phyloP scores from a whole-genome alignment of 768 basidiomycete species.

The Auricularia sp. region DNA sequence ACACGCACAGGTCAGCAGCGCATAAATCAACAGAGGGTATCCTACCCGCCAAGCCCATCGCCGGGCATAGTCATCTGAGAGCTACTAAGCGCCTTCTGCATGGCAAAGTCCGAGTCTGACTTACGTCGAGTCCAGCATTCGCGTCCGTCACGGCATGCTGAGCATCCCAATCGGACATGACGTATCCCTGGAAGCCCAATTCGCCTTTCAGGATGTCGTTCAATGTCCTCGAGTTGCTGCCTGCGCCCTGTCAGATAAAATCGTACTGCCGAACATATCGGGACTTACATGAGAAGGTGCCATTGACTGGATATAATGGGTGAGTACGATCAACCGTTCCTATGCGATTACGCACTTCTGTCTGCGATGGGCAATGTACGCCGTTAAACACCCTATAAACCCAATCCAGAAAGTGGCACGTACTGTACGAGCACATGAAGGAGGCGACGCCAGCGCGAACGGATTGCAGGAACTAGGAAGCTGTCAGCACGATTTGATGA shows the following conservation, averaged over 20 bases:
- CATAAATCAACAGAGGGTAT: neutral
- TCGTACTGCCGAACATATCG: neutral
- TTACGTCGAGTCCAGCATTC: slow-evolving; percentile 52
- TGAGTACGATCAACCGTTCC: too few species aligned
- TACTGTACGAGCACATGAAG: slow-evolving; percentile 59
- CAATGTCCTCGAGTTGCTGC: slow-evolving; percentile 8
- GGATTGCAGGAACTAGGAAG: slow-evolving; percentile 31
- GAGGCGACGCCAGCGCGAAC: slow-evolving; percentile 56
- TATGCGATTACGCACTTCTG: too few species aligned
- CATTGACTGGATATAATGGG: slow-evolving; percentile 3
- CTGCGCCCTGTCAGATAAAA: neutral
- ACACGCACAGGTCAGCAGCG: neutral
- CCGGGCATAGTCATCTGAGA: slow-evolving; percentile 65
- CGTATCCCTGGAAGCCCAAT: slow-evolving; percentile 15
- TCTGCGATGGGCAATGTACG: too few species aligned
- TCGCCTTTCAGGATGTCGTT: slow-evolving; percentile 18
- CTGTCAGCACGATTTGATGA: slow-evolving; percentile 11
- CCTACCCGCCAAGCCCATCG: slow-evolving; percentile 19
- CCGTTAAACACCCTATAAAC: too few species aligned
- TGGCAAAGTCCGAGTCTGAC: slow-evolving; percentile 11
- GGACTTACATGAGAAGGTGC: slow-evolving; percentile 14
- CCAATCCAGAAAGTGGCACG: slow-evolving; percentile 9
- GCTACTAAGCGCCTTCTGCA: neutral
- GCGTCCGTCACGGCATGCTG: slow-evolving; percentile 48
- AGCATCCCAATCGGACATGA: slow-evolving; percentile 47